Evolutionary conservation across 1,284 basidiomycete genomes (phyloP).

Genomic region (Singerocomus rubriflavus): DNA sequence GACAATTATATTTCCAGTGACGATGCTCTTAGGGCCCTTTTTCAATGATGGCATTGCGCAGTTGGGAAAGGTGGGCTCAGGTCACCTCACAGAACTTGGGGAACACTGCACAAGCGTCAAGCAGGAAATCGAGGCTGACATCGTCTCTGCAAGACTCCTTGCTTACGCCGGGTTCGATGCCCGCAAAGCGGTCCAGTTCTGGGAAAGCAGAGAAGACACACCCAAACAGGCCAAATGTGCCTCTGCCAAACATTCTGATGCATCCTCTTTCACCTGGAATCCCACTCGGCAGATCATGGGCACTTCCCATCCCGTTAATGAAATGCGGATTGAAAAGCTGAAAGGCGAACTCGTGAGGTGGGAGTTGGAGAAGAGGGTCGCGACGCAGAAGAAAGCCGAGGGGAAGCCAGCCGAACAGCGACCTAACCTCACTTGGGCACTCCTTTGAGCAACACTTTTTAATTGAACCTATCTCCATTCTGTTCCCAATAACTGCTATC

Average conservation of each 20-base stretch:
- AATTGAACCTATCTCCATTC: not conserved
- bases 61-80: constrained; percentile 69
- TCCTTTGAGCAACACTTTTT: constrained; percentile 13
- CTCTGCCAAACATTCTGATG: constrained; percentile 21
- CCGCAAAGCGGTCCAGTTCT: constrained; percentile 67
- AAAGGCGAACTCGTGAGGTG: constrained; percentile 54
- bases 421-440: constrained; percentile 10
- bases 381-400: constrained; percentile 16
- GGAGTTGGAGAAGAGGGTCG: constrained; percentile 42
- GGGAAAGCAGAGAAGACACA: constrained; percentile 51
- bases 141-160: constrained; percentile 84
- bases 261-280: constrained; percentile 12
- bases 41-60: constrained; percentile 87
- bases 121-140: constrained; percentile 86
- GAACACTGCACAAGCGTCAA: constrained; percentile 69
- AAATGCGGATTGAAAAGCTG: constrained; percentile 47
- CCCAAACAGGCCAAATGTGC: constrained; percentile 40
- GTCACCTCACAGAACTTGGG: constrained; percentile 68
- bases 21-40: constrained; percentile 87
- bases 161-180: constrained; percentile 87
- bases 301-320: constrained; percentile 51
- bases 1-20: constrained; percentile 80
- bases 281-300: constrained; percentile 34
- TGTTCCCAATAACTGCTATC: not conserved
- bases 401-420: constrained; percentile 19